These are phyloP conservation scores for Trichoderma guizhouense DNA, from an alignment of 2,329 filamentous ascomycete genomes.

Conservation along the genomic window DNA sequence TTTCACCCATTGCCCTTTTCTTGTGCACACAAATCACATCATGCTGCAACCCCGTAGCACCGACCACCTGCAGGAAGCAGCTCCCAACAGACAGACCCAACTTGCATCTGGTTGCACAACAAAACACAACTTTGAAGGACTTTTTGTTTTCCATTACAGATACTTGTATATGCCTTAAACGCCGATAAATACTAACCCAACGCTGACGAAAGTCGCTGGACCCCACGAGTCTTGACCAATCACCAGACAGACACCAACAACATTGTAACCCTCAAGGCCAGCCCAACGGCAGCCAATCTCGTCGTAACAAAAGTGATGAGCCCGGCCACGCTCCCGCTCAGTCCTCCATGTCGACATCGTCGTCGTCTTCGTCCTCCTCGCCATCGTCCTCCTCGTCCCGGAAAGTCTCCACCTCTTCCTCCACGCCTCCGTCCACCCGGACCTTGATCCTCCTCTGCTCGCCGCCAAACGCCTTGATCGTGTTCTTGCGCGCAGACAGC, in stretches of 20 bases:
- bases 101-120: background rate
- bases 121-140: background rate
- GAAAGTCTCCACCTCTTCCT: constrained; percentile 23
- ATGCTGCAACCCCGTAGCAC: background rate
- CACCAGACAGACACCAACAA: constrained; percentile 2
- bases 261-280: constrained; percentile 7
- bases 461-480: constrained; percentile 41
- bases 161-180: constrained; percentile 15
- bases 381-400: constrained; percentile 24
- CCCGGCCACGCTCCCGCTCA: constrained; percentile 9
- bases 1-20: background rate
- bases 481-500: constrained; percentile 27
- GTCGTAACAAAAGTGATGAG: constrained; percentile 15
- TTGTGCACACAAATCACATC: background rate
- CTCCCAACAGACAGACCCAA: background rate
- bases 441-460: constrained; percentile 41
- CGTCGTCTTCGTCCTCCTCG: constrained; percentile 27
- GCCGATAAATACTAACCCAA: constrained; percentile 16
- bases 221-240: constrained; percentile 14
- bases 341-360: constrained; percentile 36
- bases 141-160: constrained; percentile 13
- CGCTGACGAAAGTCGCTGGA: constrained; percentile 18
- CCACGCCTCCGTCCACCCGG: constrained; percentile 36
- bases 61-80: background rate
- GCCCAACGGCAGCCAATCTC: constrained; percentile 1